Base-by-base conservation (phyloP, 1,284 basidiomycete species). In the Ustilago sp. region DNA sequence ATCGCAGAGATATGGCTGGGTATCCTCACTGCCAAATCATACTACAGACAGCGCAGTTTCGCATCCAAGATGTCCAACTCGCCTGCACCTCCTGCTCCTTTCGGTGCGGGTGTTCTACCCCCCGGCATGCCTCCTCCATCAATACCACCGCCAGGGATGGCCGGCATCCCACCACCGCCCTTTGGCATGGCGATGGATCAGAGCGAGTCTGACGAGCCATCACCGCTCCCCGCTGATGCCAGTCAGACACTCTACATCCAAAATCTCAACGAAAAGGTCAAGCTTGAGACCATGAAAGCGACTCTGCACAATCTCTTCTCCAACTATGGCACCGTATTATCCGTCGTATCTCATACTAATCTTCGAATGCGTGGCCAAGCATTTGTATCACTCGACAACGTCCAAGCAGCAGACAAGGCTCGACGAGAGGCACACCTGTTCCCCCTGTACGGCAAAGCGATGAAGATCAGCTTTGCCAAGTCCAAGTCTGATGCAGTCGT, bases 341-440 rank as follows among this genome's bases (percentile, higher is more conserved):
- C 95, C 80, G 93, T 99, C 17, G 92, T 94, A 8, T 94, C 95
- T 7, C 96, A 99, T 87, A 88, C 89, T 63, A 98, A 98, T 88
- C 87, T 98, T 70, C 91, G 96, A 38, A 99, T 99, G 97, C 90
- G 97, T 47, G 96, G 96, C 12, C 96, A 99, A 88, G 96, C 96
- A 6, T 99, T 99, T 84, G 93, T 99, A 19, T 94, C 93, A 36
- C 97, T 99, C 86, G 89, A 90, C 70, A 91, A 91, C 57, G 89
- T 91, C 59, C 92, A 95, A 67, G 90, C 90, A 61, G 96, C 96
- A 36, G 90, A 90, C 83, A 93, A 92, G 86, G 96, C 96, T 6
- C 89, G 93, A 89, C 93, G 91, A 87, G 96, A 99, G 86, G 94
- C 98, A 43, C 90, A 92, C 66, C 91, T 94, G 55, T 98, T 99